Evolutionary conservation across 2,329 filamentous ascomycete species (phyloP), one percentile per base, ranked within the genome.

Genomic region (Colletotrichum lindemuthianum): DNA sequence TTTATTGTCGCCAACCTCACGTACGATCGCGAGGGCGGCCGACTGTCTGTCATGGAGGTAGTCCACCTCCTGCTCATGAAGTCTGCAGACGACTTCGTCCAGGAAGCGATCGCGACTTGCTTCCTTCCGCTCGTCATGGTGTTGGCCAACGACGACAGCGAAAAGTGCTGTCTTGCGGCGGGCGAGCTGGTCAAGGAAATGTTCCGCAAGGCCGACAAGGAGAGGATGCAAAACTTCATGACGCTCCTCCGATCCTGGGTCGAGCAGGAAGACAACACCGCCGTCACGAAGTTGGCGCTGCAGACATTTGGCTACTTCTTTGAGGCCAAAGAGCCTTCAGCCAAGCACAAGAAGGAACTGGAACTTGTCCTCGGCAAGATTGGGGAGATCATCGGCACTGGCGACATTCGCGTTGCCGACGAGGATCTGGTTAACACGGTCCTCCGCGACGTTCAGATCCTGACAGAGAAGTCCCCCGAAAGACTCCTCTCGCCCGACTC

Each of bases 1-100:
- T 99, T 98, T 74, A 84, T 99, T 52, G 86, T 96, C 53, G 92
- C 92, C 71, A 99, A 99, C 72, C 82, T 99, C 68, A 90, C 95
- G 65, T 99, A 97, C 75, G 88, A 95, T 47, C 89, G 96, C 71
- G 89, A 93, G 70, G 92, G 96, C 65, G 96, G 96, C 34, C 87
- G 96, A 41, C 84, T 97, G 66, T 97, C 94, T 1, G 92, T 97
- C 34, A 92, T 99, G 87, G 96, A 99, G 77, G 88, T 95, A 3
- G 84, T 97, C 49, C 90, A 97, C 73, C 83, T 94, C 47, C 82
- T 99, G n/a, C 82, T 98, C 24, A 89, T 87, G 68, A 98, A 97
- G 78, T 90, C 94, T 5, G 90, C 91, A 0, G 87, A 93, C 43
- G 91, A 93, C 33, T 88, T 94, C 49, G 87, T 94, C 8, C 92